Percentiles rank a stretch among this genome's conserved stretches.
These are phyloP conservation scores for Annulohypoxylon bovei DNA, from an alignment of 495 filamentous ascomycete species.

Conservation along the genomic window DNA sequence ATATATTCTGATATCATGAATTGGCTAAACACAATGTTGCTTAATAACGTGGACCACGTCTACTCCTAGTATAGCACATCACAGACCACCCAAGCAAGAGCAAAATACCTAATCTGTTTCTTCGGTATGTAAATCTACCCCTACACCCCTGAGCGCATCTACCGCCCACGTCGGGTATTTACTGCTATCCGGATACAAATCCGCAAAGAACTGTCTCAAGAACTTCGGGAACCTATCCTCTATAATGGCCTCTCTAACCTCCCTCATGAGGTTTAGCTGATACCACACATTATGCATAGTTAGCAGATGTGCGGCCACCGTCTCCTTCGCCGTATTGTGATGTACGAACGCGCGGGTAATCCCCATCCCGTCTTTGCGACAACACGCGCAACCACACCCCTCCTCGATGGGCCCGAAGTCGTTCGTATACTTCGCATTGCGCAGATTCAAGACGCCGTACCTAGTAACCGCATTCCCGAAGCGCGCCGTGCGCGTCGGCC, in stretches of 20 bases:
- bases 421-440: slow-evolving; percentile 74
- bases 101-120: slow-evolving; percentile 17
- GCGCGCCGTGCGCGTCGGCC: slow-evolving; percentile 95
- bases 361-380: slow-evolving; percentile 77
- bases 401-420: slow-evolving; percentile 88
- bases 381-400: slow-evolving; percentile 82
- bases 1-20: not conserved
- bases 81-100: not conserved
- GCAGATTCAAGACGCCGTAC: slow-evolving; percentile 81
- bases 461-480: slow-evolving; percentile 94
- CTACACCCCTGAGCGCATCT: slow-evolving; percentile 82
- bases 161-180: slow-evolving; percentile 87
- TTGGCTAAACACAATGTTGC: too few species aligned
- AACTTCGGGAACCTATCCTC: slow-evolving; percentile 85
- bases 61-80: not conserved
- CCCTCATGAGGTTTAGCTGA: slow-evolving; percentile 81
- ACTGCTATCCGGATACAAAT: slow-evolving; percentile 72
- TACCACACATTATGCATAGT: slow-evolving; percentile 97
- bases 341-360: slow-evolving; percentile 90
- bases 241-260: slow-evolving; percentile 79
- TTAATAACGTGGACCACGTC: too few species aligned
- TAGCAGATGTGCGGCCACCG: slow-evolving; percentile 91
- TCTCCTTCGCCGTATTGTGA: slow-evolving; percentile 93
- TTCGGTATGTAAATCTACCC: slow-evolving; percentile 72
- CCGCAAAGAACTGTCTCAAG: slow-evolving; percentile 77